Percentiles rank a stretch among this genome's conserved stretches.
Evolutionary conservation across 768 basidiomycete genomes (phyloP).

Genomic region (Kwoniella dendrophila): DNA sequence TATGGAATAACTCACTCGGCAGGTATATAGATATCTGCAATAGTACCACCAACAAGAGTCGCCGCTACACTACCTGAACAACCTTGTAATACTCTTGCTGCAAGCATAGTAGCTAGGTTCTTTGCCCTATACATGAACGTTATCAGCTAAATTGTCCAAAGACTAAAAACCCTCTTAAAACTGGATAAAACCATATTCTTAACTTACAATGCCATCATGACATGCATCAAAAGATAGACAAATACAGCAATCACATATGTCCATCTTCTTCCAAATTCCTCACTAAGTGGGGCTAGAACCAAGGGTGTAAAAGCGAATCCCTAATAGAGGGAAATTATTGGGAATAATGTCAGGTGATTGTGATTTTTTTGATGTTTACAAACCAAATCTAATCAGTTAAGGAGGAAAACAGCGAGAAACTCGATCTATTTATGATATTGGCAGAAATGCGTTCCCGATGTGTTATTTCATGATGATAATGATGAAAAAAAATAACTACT

Average conservation of each 20-base stretch:
- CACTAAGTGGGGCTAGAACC: constrained; percentile 47
- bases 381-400: too few species aligned
- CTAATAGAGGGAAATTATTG: too few species aligned
- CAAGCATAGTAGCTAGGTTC: constrained; percentile 54
- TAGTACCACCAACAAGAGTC: constrained; percentile 57
- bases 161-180: background rate
- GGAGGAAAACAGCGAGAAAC: too few species aligned
- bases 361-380: too few species aligned
- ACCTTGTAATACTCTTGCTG: constrained; percentile 54
- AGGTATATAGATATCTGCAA: constrained; percentile 56
- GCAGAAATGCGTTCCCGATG: too few species aligned
- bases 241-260: constrained; percentile 41
- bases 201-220: constrained; percentile 32
- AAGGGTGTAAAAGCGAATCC: constrained; percentile 53
- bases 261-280: constrained; percentile 49
- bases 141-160: background rate
- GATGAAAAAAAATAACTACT: too few species aligned
- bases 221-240: constrained; percentile 19
- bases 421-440: too few species aligned
- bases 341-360: too few species aligned
- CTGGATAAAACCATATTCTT: background rate
- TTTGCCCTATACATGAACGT: constrained; percentile 7
- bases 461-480: too few species aligned
- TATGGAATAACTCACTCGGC: constrained; percentile 21
- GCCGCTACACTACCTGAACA: constrained; percentile 54